phyloP scores from a whole-genome alignment of 2,329 filamentous ascomycete genomes.

The Diaporthe ilicicola region DNA sequence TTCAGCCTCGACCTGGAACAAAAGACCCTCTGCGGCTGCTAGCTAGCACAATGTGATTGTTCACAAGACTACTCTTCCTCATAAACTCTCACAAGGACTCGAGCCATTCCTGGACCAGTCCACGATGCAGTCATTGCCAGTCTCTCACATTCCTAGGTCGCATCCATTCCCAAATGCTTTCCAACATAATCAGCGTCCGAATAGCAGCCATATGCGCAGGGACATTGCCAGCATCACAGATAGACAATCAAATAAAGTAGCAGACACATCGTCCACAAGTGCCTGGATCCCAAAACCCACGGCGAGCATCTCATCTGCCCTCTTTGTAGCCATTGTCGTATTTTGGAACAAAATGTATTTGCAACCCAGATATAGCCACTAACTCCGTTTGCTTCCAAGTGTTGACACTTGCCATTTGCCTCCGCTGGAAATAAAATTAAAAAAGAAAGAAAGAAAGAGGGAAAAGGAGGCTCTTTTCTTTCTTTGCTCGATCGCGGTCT shows the following conservation, averaged over 20 bases:
- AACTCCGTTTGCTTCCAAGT: slow-evolving; percentile 34
- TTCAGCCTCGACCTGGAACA: no score
- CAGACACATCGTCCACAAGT: background rate
- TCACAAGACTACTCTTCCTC: no score
- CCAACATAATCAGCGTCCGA: background rate
- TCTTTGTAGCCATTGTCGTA: background rate
- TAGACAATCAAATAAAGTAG: background rate
- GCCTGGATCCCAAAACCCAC: background rate
- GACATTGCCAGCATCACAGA: background rate
- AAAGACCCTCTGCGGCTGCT: no score
- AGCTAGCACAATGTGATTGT: no score
- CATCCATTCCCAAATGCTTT: no score
- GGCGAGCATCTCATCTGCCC: background rate
- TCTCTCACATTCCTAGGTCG: background rate
- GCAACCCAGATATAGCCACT: slow-evolving; percentile 34
- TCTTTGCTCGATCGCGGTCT: slow-evolving; percentile 20
- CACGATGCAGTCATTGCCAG: background rate
- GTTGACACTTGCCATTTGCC: slow-evolving; percentile 32
- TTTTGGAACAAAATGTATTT: slow-evolving; percentile 30
- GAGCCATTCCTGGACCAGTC: no score
- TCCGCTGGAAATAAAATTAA: slow-evolving; percentile 20
- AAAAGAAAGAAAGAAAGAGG: background rate
- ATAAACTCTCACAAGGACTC: no score
- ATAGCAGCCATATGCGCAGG: background rate
- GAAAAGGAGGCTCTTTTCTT: background rate